Percentiles rank a stretch among this genome's conserved stretches.
Conservation (phyloP, 1,139 yeast genomes). For the Scheffersomyces illinoinensis region DNA sequence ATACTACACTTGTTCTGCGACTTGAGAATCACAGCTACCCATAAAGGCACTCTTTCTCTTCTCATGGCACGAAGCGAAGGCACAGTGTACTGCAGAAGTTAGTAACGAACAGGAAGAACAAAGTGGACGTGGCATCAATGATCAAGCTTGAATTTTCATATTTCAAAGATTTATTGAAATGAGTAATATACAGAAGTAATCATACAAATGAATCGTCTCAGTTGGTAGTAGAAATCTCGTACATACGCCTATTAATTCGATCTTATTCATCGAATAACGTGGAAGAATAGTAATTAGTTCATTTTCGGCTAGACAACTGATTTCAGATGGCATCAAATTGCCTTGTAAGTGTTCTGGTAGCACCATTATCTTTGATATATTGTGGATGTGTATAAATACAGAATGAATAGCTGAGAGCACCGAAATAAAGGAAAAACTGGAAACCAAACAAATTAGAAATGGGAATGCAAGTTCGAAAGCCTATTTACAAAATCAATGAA, state of each 20-base stretch:
- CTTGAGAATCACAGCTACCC: constrained; percentile 85
- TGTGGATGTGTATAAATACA: too few relatives aligned
- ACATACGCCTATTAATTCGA: constrained; percentile 64
- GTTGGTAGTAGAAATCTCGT: constrained; percentile 1
- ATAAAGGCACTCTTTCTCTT: constrained; percentile 72
- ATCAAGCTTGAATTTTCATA: background rate
- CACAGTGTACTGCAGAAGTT: constrained; percentile 34
- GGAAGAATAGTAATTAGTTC: constrained; percentile 74
- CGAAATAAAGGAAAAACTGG: background rate
- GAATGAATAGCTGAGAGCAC: background rate
- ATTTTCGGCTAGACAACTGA: constrained; percentile 84
- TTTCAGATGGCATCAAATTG: constrained; percentile 73
- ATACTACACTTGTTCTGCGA: constrained; percentile 85
- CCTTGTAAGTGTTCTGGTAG: constrained; percentile 57
- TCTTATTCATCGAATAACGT: constrained; percentile 62
- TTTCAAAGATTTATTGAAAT: background rate
- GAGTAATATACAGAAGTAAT: background rate
- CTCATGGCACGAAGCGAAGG: constrained; percentile 69
- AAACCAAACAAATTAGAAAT: background rate
- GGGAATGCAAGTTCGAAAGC: too few relatives aligned
- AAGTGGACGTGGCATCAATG: too few relatives aligned
- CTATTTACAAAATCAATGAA: background rate
- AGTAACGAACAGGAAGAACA: constrained; percentile 3
- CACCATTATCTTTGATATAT: constrained; percentile 46
- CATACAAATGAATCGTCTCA: background rate